phyloP scores from a whole-genome alignment of 2,329 filamentous ascomycete species.

The Zymoseptoria brevis region DNA sequence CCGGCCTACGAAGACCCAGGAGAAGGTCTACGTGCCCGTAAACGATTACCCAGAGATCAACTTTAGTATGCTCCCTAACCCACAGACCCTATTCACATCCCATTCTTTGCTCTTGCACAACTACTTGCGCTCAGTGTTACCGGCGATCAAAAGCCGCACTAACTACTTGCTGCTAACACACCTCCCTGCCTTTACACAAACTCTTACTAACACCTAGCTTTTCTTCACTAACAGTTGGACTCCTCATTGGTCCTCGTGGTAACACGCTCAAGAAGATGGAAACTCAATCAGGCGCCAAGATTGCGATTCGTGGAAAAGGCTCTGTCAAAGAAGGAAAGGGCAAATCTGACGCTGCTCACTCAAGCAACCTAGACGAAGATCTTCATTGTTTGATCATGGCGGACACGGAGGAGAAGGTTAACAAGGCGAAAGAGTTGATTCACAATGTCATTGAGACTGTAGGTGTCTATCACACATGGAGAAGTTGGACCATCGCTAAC shows the following conservation, averaged over 20 bases:
- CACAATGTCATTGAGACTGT: constrained; percentile 99
- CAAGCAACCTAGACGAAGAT: constrained; percentile 99
- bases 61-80: constrained; percentile 99
- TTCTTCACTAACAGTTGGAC: constrained; percentile 83
- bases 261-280: constrained; percentile 99
- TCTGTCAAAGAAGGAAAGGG: constrained; percentile 99
- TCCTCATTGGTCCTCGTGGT: constrained; percentile 99
- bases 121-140: constrained; percentile 21
- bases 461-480: constrained; percentile 15
- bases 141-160: constrained; percentile 29
- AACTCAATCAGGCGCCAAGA: constrained; percentile 91
- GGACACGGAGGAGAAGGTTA: constrained; percentile 98
- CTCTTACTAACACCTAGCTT: constrained; percentile 69
- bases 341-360: constrained; percentile 95
- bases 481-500: constrained; percentile 38
- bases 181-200: constrained; percentile 15
- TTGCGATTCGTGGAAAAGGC: constrained; percentile 98
- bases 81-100: constrained; percentile 47
- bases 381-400: constrained; percentile 99
- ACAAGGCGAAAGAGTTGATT: constrained; percentile 96
- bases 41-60: constrained; percentile 99
- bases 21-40: constrained; percentile 99
- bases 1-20: constrained; percentile 97
- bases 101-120: constrained; percentile 18
- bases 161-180: constrained; percentile 25